A percentile compares a stretch with the other conserved stretches of the same genome.
These are phyloP conservation scores for Periconia macrospinosa DNA, from an alignment of 2,329 filamentous ascomycete genomes.

Conservation along the genomic window DNA sequence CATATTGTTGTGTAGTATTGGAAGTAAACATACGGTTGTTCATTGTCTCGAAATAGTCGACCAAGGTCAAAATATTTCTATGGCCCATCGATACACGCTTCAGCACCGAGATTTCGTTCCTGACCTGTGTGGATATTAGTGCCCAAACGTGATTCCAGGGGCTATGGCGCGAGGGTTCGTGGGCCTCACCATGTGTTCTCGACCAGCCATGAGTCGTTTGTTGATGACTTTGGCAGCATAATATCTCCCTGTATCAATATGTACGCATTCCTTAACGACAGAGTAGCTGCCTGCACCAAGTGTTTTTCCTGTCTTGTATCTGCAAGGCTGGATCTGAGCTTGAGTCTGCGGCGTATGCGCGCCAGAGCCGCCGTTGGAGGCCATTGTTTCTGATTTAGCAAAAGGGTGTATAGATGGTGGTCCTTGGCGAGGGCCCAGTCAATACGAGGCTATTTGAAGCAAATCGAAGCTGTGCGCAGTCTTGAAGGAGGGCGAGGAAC, in stretches of 20 bases:
- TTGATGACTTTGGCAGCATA: conserved; percentile 99
- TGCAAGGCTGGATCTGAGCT: conserved; percentile 82
- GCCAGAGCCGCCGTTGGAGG: conserved; percentile 37
- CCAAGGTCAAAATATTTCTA: conserved; percentile 94
- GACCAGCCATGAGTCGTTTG: conserved; percentile 94
- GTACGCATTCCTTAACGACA: conserved; percentile 97
- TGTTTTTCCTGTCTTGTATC: conserved; percentile 99
- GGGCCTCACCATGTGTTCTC: conserved; percentile 86
- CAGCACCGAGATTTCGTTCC: conserved; percentile 96
- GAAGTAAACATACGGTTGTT: conserved; percentile 72
- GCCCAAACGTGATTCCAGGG: background rate
- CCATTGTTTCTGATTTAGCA: conserved; percentile 14
- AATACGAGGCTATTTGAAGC: background rate
- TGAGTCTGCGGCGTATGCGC: conserved; percentile 35
- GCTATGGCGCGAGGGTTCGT: background rate
- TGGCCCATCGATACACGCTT: conserved; percentile 99
- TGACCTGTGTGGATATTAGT: conserved; percentile 62
- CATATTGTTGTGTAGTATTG: background rate
- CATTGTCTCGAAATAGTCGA: conserved; percentile 99
- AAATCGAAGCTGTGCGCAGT: background rate
- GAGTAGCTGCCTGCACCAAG: conserved; percentile 96
- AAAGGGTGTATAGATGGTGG: background rate
- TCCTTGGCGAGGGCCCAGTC: background rate
- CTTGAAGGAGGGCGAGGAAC: background rate
- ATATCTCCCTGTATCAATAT: conserved; percentile 95